A percentile compares a stretch with the other conserved stretches of the same genome.
These are phyloP conservation scores for Oryza officinalis DNA, from an alignment of 176 grass and related monocot species.

Conservation along the genomic window DNA sequence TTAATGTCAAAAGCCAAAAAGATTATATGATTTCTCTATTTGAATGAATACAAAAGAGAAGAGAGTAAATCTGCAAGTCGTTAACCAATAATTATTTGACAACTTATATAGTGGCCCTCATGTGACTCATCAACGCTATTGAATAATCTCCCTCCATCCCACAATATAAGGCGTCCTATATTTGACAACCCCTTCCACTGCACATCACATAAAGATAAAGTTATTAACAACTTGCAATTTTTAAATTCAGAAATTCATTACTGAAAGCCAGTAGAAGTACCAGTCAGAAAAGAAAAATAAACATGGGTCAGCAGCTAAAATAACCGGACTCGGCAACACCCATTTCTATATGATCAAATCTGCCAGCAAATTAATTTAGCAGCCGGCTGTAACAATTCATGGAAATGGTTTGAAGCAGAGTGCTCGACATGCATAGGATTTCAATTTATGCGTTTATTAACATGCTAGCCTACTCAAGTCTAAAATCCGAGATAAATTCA, in stretches of 20 bases:
- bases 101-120: not conserved
- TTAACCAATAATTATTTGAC: conserved; percentile 9
- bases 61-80: conserved; percentile 14
- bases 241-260: not conserved
- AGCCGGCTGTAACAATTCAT: not conserved
- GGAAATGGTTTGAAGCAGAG: not conserved
- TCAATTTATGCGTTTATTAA: not conserved
- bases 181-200: not conserved
- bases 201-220: not conserved
- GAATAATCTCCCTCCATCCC: too few species aligned
- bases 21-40: not conserved
- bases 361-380: not conserved
- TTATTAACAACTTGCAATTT: not conserved
- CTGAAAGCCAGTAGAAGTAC: conserved; percentile 5
- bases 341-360: not conserved
- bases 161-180: too few species aligned
- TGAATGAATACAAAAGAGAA: conserved; percentile 10
- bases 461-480: not conserved
- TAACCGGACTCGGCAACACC: not conserved
- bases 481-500: not conserved
- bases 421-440: conserved; percentile 21
- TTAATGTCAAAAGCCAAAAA: not conserved
- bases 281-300: not conserved
- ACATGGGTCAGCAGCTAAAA: not conserved
- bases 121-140: not conserved